A percentile compares a stretch with the other conserved stretches of the same genome.
These are phyloP conservation scores for Colletotrichum neosansevieriae DNA, from an alignment of 2,329 filamentous ascomycete species.

Conservation along the genomic window DNA sequence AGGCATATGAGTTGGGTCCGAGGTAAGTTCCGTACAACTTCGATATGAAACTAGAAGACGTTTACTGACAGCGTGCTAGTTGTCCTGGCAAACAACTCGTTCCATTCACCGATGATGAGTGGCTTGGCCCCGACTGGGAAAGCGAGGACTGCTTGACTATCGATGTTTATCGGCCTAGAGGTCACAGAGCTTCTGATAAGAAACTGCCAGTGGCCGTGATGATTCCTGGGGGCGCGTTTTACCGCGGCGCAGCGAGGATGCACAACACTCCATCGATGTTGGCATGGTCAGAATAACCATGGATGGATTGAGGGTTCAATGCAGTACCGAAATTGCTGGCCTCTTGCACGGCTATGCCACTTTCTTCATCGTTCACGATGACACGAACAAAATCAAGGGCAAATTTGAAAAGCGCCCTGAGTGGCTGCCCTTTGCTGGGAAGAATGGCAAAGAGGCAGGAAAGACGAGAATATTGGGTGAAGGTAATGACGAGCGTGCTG, in stretches of 20 bases:
- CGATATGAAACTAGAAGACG: fast-evolving
- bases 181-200: conserved; percentile 43
- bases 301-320: no score
- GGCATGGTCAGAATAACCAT: conserved; percentile 58
- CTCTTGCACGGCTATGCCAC: conserved; percentile 29
- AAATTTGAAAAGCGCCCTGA: conserved; percentile 41
- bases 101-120: conserved; percentile 47
- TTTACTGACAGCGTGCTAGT: conserved; percentile 39
- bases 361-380: conserved; percentile 23
- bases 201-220: conserved; percentile 65
- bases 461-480: conserved; percentile 59
- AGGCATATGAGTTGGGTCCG: conserved; percentile 45
- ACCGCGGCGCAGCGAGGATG: conserved; percentile 49
- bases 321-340: conserved; percentile 49
- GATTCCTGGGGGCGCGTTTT: conserved; percentile 49
- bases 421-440: conserved; percentile 44
- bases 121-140: conserved; percentile 48
- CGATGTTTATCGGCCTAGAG: conserved; percentile 61
- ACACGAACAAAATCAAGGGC: conserved; percentile 41
- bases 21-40: conserved; percentile 24
- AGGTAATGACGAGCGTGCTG: conserved; percentile 61
- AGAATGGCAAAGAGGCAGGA: conserved; percentile 43
- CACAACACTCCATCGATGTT: conserved; percentile 60
- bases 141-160: conserved; percentile 66
- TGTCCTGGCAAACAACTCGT: conserved; percentile 49